Evolutionary conservation across 768 basidiomycete species (phyloP), one percentile per base, ranked within the genome.

Genomic region (Calvatia gigantea): DNA sequence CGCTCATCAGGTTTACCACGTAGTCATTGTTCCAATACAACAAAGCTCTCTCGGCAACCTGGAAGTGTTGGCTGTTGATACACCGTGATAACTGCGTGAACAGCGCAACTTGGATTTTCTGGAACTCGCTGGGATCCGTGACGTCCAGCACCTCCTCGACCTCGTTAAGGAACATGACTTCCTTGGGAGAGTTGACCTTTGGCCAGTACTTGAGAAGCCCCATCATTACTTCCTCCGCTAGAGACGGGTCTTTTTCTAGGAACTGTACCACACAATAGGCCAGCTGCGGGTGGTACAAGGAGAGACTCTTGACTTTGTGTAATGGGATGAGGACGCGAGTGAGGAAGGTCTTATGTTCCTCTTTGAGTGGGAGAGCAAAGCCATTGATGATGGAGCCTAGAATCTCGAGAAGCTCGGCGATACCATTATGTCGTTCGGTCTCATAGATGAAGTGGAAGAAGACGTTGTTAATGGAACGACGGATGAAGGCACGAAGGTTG

Each of bases 11-110:
- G 71, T 97, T 99, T 64, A 99, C 92, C 61, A 98, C 95, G 73
- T 98, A 99, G 74, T 98, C 97, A 74, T 98, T 98, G 75, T 98
- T 98, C 97, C 97, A 99, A 70, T 97, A 98, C 62, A 97, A 81
- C 57, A 99, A 72, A 2, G 96, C 96, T 39, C 97, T 84, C 71
- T 99, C 97, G 5, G 97, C 96, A 28, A 99, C 96, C 73, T 99
- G 97, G 83, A 99, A 99, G 73, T 99, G 97, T 70, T 98, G 97
- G 66, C 91, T 94, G 69, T 96, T 97, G 82, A 99, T 94, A 74
- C 97, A 99, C 58, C 93, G 83, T 31, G 95, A 88, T 27, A 99
- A 81, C 69, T 98, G 97, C 52, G 87, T 86, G 81, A 99, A 99
- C 39, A 98, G 75, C 8, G 90, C 84, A 17, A 91, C 76, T 71